A percentile compares a stretch with the other conserved stretches of the same genome.
Conservation (phyloP, 345 rosid genomes). For the Pistacia vera region DNA sequence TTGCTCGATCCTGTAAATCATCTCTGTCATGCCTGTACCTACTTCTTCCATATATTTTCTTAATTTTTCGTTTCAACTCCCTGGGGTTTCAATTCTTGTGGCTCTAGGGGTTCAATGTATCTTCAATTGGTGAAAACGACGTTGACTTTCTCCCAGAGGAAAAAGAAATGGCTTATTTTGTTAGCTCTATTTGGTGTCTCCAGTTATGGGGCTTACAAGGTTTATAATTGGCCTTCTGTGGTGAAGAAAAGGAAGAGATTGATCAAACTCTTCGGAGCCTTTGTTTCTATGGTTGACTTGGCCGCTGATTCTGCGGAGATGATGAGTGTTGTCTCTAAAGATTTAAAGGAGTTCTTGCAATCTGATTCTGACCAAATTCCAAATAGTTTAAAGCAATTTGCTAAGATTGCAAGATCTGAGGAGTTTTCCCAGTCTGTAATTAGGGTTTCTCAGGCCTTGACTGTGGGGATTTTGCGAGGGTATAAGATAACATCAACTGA, state of each 20-base stretch:
- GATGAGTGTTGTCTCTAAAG: conserved; percentile 60
- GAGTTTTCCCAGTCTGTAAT: conserved; percentile 64
- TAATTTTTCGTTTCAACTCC: conserved; percentile 2
- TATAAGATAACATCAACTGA: conserved; percentile 35
- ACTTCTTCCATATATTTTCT: neutral
- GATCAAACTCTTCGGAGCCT: conserved; percentile 54
- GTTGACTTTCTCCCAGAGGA: conserved; percentile 44
- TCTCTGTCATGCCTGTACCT: neutral
- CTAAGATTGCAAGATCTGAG: conserved; percentile 66
- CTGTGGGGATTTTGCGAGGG: conserved; percentile 67
- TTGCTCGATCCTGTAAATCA: neutral
- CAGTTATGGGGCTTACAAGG: conserved; percentile 74
- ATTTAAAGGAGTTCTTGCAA: conserved; percentile 62
- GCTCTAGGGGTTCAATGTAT: conserved; percentile 51
- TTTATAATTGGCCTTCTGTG: conserved; percentile 69
- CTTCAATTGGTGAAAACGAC: conserved; percentile 47
- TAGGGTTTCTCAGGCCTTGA: conserved; percentile 64
- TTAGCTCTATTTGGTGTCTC: conserved; percentile 67
- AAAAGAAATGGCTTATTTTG: conserved; percentile 62
- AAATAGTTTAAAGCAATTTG: conserved; percentile 80
- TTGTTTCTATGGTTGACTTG: conserved; percentile 68
- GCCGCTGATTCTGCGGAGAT: conserved; percentile 75
- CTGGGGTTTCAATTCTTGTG: conserved; percentile 7
- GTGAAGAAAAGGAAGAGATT: conserved; percentile 61
- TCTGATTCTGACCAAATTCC: conserved; percentile 86